Percentiles rank a stretch among this genome's conserved stretches.
phyloP scores from a whole-genome alignment of 768 basidiomycete species.

The Phylloporus sp. region DNA sequence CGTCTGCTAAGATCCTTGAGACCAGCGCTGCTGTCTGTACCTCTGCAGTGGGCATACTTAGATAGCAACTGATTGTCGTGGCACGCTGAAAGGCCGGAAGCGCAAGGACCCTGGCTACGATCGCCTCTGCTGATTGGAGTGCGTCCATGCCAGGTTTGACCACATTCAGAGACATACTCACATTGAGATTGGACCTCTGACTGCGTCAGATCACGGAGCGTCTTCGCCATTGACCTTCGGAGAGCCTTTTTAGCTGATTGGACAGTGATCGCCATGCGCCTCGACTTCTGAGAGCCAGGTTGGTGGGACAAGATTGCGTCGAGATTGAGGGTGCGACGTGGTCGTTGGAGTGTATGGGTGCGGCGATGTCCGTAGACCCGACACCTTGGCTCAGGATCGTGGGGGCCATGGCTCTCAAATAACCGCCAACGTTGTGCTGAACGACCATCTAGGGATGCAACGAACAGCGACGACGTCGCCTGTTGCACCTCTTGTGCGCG shows the following conservation, averaged over 20 bases:
- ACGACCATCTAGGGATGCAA: conserved; percentile 7
- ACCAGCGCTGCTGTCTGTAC: conserved; percentile 55
- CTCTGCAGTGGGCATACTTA: conserved; percentile 77
- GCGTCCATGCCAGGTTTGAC: conserved; percentile 2
- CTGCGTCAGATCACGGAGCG: conserved; percentile 42
- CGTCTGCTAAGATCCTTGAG: conserved; percentile 47
- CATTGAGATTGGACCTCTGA: conserved; percentile 58
- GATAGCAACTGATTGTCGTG: conserved; percentile 63
- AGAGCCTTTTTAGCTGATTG: conserved; percentile 49
- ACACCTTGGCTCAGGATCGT: conserved; percentile 9
- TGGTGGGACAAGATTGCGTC: not conserved
- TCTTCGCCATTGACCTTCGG: conserved; percentile 46
- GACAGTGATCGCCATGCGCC: conserved; percentile 28
- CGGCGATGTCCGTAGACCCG: no score
- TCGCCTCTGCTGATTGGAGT: conserved; percentile 24
- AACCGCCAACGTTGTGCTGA: not conserved
- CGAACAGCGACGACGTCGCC: conserved; percentile 40
- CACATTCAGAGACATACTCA: conserved; percentile 19
- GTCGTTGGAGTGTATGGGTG: no score
- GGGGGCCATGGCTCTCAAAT: not conserved
- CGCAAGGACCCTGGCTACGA: conserved; percentile 45
- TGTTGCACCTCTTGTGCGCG: conserved; percentile 39
- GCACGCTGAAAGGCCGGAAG: conserved; percentile 49
- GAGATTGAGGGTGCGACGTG: not conserved
- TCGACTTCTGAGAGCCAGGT: not conserved